Evolutionary conservation across 169 alveolate species (phyloP), one percentile per base, ranked within the genome.

Genomic region (Cryptosporidium ubiquitum): DNA sequence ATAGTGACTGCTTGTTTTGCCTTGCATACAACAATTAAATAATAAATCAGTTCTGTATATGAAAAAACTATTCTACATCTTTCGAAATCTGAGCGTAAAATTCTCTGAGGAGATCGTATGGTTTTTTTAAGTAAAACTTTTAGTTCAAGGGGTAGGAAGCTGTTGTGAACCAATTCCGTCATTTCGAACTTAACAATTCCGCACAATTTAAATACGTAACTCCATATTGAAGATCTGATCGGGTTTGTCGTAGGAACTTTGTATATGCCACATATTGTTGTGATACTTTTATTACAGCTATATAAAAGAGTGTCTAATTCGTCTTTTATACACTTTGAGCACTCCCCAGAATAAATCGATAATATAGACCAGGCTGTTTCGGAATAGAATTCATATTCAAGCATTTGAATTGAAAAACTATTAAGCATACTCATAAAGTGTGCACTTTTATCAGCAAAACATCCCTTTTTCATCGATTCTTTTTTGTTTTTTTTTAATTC

Each of bases 161-260:
- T 74, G 31, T 74, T 74, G 20, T 74, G 60, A 33, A 74, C 70
- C 58, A 58, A 55, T 37, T 74, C 73, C 5, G 57, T 55, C 69
- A 58, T 58, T 42, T 74, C 73, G 20, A 58, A 74, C 39, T 74
- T 74, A 7, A 61, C 47, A 35, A 74, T 51, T 31, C 73, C 86
- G 31, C 86, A 57, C n/a, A 74, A 40, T 58, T 74, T 74, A 29
- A 57, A 74, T 52, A 58, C 86, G 18, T 74, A 74, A 3, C 70
- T 74, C 73, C 86, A 74, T 4, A 74, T 55, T 16, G 86, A 33
- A 12, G 86, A 74, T 40, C 86, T 52, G 16, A 74, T 74, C 1
- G 86, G 86, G 18, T 74, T 74, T 57, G 86, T 74, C 18, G 86
- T 74, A 4, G 73, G 86, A 51, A 74, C 73, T 33, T 57, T 58